These are phyloP conservation scores for Datisca glomerata DNA, from an alignment of 306 rosid species.

Conservation along the genomic window DNA sequence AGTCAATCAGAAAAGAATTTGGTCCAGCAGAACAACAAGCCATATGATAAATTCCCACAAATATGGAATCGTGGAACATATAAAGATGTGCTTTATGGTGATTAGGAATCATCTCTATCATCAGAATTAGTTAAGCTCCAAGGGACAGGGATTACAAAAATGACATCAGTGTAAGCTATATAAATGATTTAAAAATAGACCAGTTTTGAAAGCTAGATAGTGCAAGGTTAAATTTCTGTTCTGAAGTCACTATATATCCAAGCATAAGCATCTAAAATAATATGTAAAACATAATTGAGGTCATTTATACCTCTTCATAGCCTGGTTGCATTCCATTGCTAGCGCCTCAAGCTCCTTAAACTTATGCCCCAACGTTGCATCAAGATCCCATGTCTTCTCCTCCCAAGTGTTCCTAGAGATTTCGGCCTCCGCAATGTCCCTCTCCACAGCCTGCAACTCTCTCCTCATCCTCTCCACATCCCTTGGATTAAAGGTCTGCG, in stretches of 20 bases:
- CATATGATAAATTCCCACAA: too few relatives aligned
- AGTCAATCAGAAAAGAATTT: conserved; percentile 5
- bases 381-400: conserved; percentile 70
- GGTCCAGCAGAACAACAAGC: neutral
- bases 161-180: conserved; percentile 3
- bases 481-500: conserved; percentile 53
- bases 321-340: conserved; percentile 66
- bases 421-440: conserved; percentile 61
- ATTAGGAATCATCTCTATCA: neutral
- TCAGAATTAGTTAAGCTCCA: neutral
- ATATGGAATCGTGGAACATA: too few relatives aligned
- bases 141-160: neutral
- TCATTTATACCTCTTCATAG: conserved; percentile 60
- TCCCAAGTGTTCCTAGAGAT: conserved; percentile 61
- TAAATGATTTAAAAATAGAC: neutral
- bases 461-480: conserved; percentile 91
- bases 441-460: conserved; percentile 82
- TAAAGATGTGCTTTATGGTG: too few relatives aligned
- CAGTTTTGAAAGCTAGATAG: neutral
- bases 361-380: conserved; percentile 29
- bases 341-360: conserved; percentile 60
- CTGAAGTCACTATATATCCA: too few relatives aligned
- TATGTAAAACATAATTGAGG: too few relatives aligned
- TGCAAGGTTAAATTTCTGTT: too few relatives aligned
- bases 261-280: too few relatives aligned